Evolutionary conservation across 2,329 filamentous ascomycete genomes (phyloP), one percentile per base, ranked within the genome.

Genomic region (Sporothrix dimorphospora): DNA sequence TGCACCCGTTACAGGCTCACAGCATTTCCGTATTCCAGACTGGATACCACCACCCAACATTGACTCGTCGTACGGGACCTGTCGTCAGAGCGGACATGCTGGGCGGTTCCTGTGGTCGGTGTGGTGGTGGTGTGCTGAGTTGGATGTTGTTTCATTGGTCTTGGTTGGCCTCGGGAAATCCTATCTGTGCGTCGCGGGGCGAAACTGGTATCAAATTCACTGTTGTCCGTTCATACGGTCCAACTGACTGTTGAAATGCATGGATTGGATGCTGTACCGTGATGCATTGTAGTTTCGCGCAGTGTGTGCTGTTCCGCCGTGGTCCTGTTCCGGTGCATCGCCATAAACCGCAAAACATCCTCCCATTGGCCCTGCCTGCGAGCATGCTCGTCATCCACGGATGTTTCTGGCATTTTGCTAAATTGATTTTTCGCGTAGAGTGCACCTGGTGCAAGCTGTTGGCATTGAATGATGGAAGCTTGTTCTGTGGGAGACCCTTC

Each of bases 51-150:
- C 30, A 34, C 30, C 30, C 45, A n/a, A 49, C 19, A n/a, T 14
- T 2, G 42, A 47, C 45, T 19, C 6, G 45, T 49, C 16, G 45
- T 8, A 49, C 45, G 45, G 45, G 6, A 19, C 45, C 45, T 49
- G 24, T 59, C 16, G 14, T 38, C 55, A 38, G 55, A 59, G 27
- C 30, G 27, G 55, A n/a, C 27, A 59, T 38, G 55, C 55, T 38
- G 55, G 12, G 27, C 55, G 55, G 55, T 59, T 34, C 55, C 55
- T n/a, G 55, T n/a, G n/a, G n/a, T n/a, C n/a, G n/a, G n/a, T n/a
- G n/a, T n/a, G n/a, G n/a, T n/a, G n/a, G n/a, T n/a, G n/a, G n/a
- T n/a, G n/a, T n/a, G 16, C 4, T 34, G 53, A 4, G 42, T 19
- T 63, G 55, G n/a, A 1, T 2, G 8, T 8, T 42, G 55, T 21